A percentile compares a stretch with the other conserved stretches of the same genome.
Evolutionary conservation across 768 basidiomycete genomes (phyloP).

Genomic region (Solioccasus polychromus): DNA sequence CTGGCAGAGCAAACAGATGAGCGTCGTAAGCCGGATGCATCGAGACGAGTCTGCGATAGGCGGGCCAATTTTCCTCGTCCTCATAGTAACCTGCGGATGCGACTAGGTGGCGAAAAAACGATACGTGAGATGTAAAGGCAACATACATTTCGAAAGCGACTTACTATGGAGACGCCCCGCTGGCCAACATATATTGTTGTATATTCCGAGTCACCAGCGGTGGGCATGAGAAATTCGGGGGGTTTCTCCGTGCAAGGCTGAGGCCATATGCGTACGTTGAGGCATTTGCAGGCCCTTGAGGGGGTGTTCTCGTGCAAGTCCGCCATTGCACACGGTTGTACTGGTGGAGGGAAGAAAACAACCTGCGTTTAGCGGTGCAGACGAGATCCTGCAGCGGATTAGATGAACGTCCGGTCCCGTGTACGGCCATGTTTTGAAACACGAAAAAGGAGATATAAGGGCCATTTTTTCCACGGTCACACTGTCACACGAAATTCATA

Average conservation of each 20-base stretch:
- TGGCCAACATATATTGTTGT: constrained; percentile 60
- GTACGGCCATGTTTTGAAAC: constrained; percentile 22
- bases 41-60: constrained; percentile 44
- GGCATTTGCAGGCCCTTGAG: constrained; percentile 62
- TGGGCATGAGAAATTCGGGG: constrained; percentile 33
- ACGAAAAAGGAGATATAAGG: constrained; percentile 23
- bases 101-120: constrained; percentile 41
- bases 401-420: constrained; percentile 35
- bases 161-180: constrained; percentile 63
- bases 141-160: constrained; percentile 23
- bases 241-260: constrained; percentile 29
- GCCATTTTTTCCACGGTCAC: constrained; percentile 21
- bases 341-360: constrained; percentile 18
- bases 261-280: constrained; percentile 61
- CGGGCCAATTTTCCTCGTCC: constrained; percentile 49
- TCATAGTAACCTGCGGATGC: constrained; percentile 69
- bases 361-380: constrained; percentile 27
- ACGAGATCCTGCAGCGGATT: constrained; percentile 25
- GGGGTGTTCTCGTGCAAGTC: constrained; percentile 14
- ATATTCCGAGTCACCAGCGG: constrained; percentile 39
- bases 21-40: constrained; percentile 56
- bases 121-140: constrained; percentile 6
- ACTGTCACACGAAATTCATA: constrained; percentile 1
- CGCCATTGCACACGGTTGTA: constrained; percentile 21
- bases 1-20: constrained; percentile 71